These are phyloP conservation scores for Yarrowia porcina DNA, from an alignment of 805 yeast species.

Conservation along the genomic window DNA sequence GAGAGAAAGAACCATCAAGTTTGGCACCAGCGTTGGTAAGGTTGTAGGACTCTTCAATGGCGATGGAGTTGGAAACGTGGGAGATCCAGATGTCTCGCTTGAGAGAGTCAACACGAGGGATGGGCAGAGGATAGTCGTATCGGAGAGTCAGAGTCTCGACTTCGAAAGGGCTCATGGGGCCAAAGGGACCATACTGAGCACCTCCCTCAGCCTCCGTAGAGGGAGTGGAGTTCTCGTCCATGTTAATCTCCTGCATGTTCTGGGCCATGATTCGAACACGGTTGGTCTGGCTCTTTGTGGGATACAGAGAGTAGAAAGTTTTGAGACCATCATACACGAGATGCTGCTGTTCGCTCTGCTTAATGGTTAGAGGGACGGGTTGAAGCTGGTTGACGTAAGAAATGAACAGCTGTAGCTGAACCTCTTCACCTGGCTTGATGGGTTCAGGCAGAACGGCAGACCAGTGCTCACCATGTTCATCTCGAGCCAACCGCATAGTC, in stretches of 20 bases:
- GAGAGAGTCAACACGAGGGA: slow-evolving; percentile 57
- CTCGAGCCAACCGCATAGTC: slow-evolving; percentile 36
- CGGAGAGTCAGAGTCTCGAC: slow-evolving; percentile 51
- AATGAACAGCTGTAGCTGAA: slow-evolving; percentile 49
- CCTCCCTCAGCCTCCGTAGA: slow-evolving; percentile 37
- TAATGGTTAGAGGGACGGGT: slow-evolving; percentile 65
- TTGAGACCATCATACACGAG: slow-evolving; percentile 54
- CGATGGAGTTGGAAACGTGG: slow-evolving; percentile 67
- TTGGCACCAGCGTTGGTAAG: slow-evolving; percentile 71
- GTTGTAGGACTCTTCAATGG: slow-evolving; percentile 85
- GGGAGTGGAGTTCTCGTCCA: slow-evolving; percentile 1
- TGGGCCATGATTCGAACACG: slow-evolving; percentile 30
- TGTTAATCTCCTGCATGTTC: slow-evolving; percentile 8
- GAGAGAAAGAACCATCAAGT: slow-evolving; percentile 58
- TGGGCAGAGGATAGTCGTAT: slow-evolving; percentile 64
- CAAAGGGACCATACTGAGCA: slow-evolving; percentile 51
- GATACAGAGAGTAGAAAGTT: slow-evolving; percentile 60
- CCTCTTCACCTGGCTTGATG: slow-evolving; percentile 57
- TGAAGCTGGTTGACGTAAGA: slow-evolving; percentile 47
- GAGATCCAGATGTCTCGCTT: slow-evolving; percentile 85
- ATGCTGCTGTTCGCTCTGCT: slow-evolving; percentile 58
- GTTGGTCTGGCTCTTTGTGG: slow-evolving; percentile 41
- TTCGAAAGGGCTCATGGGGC: slow-evolving; percentile 47
- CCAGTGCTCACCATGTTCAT: slow-evolving; percentile 38
- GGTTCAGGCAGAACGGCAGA: slow-evolving; percentile 62